A percentile compares a stretch with the other conserved stretches of the same genome.
These are phyloP conservation scores for Leccinellum rugosiceps DNA, from an alignment of 768 basidiomycete species.

Conservation along the genomic window DNA sequence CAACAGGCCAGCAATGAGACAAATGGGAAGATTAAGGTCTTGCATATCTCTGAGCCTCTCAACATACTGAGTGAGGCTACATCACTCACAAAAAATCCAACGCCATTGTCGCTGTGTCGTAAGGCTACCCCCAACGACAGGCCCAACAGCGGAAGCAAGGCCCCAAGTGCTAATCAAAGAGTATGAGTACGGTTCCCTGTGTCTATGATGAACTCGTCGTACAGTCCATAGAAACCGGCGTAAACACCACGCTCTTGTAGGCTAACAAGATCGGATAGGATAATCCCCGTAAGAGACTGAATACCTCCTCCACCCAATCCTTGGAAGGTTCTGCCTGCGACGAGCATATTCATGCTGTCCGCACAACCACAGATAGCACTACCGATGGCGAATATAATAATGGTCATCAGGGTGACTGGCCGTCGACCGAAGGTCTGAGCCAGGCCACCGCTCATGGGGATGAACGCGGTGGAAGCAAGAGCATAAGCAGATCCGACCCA, in stretches of 20 bases:
- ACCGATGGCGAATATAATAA: constrained; percentile 40
- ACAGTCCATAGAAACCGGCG: constrained; percentile 37
- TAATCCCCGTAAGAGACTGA: constrained; percentile 36
- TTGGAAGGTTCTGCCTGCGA: constrained; percentile 41
- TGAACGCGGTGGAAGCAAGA: constrained; percentile 37
- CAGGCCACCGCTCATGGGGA: constrained; percentile 39
- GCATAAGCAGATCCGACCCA: constrained; percentile 48
- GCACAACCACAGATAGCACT: constrained; percentile 42
- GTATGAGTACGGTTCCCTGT: background rate
- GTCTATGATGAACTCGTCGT: too few relatives aligned
- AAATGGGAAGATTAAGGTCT: constrained; percentile 43
- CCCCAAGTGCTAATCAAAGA: constrained; percentile 28
- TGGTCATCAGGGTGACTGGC: constrained; percentile 28
- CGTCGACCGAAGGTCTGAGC: constrained; percentile 41
- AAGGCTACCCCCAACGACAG: constrained; percentile 36
- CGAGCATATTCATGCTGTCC: constrained; percentile 39
- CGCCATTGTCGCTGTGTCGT: constrained; percentile 35
- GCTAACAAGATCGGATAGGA: constrained; percentile 46
- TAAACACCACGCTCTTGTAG: constrained; percentile 43
- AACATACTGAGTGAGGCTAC: background rate
- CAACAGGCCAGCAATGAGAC: constrained; percentile 25
- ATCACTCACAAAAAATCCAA: constrained; percentile 38
- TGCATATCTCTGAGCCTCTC: background rate
- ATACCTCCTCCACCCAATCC: constrained; percentile 42
- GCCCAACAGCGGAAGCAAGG: constrained; percentile 34